Conservation (phyloP, 768 basidiomycete genomes). For the Tulasnella sp. region DNA sequence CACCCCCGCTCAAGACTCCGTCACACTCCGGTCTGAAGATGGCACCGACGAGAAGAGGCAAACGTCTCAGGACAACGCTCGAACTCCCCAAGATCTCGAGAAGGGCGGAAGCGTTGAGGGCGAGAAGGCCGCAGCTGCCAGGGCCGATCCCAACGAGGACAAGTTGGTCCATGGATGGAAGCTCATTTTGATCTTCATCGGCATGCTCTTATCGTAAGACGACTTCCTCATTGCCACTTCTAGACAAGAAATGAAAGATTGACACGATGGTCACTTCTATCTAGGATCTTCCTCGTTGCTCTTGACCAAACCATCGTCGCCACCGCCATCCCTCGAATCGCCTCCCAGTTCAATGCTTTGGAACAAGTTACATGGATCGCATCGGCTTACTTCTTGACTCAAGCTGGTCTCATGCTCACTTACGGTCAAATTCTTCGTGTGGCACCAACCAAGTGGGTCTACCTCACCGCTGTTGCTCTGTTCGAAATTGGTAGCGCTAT, state of each 20-base stretch:
- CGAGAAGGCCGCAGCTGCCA: not conserved
- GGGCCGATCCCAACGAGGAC: not conserved
- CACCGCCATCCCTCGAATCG: constrained; percentile 28
- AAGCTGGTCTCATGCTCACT: constrained; percentile 28
- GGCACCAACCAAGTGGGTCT: constrained; percentile 39
- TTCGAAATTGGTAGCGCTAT: constrained; percentile 49
- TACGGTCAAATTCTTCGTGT: constrained; percentile 29
- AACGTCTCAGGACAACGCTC: not conserved
- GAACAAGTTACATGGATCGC: constrained; percentile 31
- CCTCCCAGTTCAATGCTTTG: constrained; percentile 29
- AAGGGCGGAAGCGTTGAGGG: not conserved
- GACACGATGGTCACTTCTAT: not conserved
- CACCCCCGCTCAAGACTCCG: not conserved
- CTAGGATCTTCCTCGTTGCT: constrained; percentile 25
- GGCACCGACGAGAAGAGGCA: constrained; percentile 16
- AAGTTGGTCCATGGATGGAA: constrained; percentile 2
- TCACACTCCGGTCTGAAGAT: not conserved
- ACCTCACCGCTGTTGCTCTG: constrained; percentile 34
- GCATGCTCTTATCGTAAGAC: constrained; percentile 13
- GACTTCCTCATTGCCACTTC: not conserved
- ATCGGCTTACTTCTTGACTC: constrained; percentile 31
- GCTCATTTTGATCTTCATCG: constrained; percentile 17
- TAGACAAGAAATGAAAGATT: not conserved
- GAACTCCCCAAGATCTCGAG: not conserved
- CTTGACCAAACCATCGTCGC: constrained; percentile 28